Evolutionary conservation across 306 rosid genomes (phyloP).

Genomic region (Albizia julibrissin): DNA sequence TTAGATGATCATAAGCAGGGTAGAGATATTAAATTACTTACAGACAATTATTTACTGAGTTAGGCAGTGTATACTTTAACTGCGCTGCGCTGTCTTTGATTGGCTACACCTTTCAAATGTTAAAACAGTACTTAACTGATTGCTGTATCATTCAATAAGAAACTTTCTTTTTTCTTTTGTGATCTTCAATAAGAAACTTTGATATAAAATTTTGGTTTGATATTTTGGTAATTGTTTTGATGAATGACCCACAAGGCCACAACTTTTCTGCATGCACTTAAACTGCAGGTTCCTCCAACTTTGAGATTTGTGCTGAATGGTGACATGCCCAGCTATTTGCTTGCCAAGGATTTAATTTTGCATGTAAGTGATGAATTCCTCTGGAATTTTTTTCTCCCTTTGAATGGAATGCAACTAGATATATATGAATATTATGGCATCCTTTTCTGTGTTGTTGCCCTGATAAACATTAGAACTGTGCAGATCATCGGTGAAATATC

Average conservation of each 20-base stretch:
- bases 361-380: conserved; percentile 56
- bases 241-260: neutral
- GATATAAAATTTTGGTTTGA: neutral
- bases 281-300: conserved; percentile 88
- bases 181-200: too few species aligned
- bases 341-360: conserved; percentile 92
- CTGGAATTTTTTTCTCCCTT: conserved; percentile 19
- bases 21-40: neutral
- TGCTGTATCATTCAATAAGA: neutral
- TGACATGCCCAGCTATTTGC: conserved; percentile 91
- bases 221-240: conserved; percentile 14
- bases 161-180: neutral
- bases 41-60: neutral
- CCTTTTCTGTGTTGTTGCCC: conserved; percentile 15
- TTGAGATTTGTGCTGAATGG: conserved; percentile 87
- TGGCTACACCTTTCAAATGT: neutral
- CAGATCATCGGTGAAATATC: conserved; percentile 95
- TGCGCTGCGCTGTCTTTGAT: neutral
- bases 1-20: neutral
- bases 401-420: conserved; percentile 2
- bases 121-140: neutral
- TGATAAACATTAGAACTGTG: conserved; percentile 18
- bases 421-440: neutral
- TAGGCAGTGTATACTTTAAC: neutral
- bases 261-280: neutral